Conservation (phyloP, 176 grass and related monocot genomes). For the Aegilops sharonensis region DNA sequence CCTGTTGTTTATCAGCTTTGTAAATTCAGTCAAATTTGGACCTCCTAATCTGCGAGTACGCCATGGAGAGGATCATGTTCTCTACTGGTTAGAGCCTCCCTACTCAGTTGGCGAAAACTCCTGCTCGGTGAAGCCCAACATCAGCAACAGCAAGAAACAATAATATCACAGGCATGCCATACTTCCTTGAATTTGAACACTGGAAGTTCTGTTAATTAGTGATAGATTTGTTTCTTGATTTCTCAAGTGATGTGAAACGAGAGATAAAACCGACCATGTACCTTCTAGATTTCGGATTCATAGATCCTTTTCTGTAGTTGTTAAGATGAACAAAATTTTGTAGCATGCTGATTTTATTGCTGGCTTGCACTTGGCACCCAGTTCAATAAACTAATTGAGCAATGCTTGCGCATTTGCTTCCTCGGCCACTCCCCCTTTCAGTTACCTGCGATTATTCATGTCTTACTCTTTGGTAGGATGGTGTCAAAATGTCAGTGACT, state of each 20-base stretch:
- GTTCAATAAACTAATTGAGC: slow-evolving; percentile 10
- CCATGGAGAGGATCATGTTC: background rate
- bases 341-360: slow-evolving; percentile 6
- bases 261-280: background rate
- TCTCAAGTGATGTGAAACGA: background rate
- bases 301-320: slow-evolving; percentile 19
- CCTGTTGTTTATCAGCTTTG: background rate
- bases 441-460: too few species aligned
- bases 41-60: background rate
- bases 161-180: background rate
- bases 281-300: background rate
- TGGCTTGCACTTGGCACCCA: background rate
- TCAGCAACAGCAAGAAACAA: slow-evolving; percentile 11
- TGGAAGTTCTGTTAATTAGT: background rate
- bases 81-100: background rate
- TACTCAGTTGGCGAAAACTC: background rate
- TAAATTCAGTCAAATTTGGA: background rate
- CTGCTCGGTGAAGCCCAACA: background rate
- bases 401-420: background rate
- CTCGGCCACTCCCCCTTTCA: background rate
- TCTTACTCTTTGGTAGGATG: too few species aligned
- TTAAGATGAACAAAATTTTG: slow-evolving; percentile 30
- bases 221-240: background rate
- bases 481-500: too few species aligned
- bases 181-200: slow-evolving; percentile 15